A percentile compares a stretch with the other conserved stretches of the same genome.
These are phyloP conservation scores for Talaromyces sp. DNA, from an alignment of 2,329 filamentous ascomycete species.

Conservation along the genomic window DNA sequence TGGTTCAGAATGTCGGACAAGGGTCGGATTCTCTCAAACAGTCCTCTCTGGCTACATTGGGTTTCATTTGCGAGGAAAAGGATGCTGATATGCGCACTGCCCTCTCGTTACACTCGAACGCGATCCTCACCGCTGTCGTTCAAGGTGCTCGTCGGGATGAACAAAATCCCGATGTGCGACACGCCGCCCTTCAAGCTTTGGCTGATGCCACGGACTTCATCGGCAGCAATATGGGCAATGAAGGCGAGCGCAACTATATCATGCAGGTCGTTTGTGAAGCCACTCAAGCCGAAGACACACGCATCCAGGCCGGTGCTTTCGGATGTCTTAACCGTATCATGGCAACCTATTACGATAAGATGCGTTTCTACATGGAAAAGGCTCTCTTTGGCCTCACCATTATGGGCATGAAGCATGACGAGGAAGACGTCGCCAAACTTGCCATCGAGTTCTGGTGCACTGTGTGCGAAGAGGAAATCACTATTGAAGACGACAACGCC, in stretches of 20 bases:
- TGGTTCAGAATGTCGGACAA: slow-evolving; percentile 88
- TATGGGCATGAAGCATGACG: slow-evolving; percentile 95
- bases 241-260: slow-evolving; percentile 98
- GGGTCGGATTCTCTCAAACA: slow-evolving; percentile 88
- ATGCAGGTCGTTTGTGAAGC: slow-evolving; percentile 99
- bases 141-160: slow-evolving; percentile 97
- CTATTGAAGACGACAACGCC: slow-evolving; percentile 94
- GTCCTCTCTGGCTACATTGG: slow-evolving; percentile 89
- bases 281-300: slow-evolving; percentile 82
- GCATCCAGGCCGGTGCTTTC: slow-evolving; percentile 93
- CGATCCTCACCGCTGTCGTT: slow-evolving; percentile 94
- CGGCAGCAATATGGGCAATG: slow-evolving; percentile 96
- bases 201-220: slow-evolving; percentile 97
- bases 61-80: slow-evolving; percentile 95
- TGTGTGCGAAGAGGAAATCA: slow-evolving; percentile 98
- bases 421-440: slow-evolving; percentile 96
- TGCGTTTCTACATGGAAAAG: slow-evolving; percentile 99
- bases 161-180: slow-evolving; percentile 80
- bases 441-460: slow-evolving; percentile 99
- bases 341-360: slow-evolving; percentile 98
- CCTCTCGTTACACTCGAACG: slow-evolving; percentile 84
- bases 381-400: slow-evolving; percentile 95
- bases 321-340: slow-evolving; percentile 98
- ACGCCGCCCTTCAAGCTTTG: slow-evolving; percentile 87
- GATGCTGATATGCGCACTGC: slow-evolving; percentile 78